These are phyloP conservation scores for Pezicula carpinea DNA, from an alignment of 2,329 filamentous ascomycete genomes.

Conservation along the genomic window DNA sequence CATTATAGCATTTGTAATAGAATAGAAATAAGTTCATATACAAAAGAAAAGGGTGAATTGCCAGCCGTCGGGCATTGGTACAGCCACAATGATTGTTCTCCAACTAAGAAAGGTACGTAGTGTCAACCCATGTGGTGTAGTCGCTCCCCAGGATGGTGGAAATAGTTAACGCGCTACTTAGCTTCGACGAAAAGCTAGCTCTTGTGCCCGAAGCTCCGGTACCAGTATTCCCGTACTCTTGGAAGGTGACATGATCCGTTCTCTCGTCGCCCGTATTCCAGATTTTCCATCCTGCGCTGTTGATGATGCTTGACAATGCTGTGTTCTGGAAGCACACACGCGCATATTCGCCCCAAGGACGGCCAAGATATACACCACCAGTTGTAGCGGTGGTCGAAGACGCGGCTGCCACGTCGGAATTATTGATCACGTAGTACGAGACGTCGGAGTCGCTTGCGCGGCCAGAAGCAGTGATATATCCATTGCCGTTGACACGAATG, in stretches of 20 bases:
- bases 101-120: too few relatives aligned
- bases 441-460: constrained; percentile 30
- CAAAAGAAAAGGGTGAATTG: too few relatives aligned
- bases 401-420: constrained; percentile 21
- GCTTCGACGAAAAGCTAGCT: constrained; percentile 31
- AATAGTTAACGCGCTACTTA: constrained; percentile 32
- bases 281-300: constrained; percentile 40
- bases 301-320: constrained; percentile 40
- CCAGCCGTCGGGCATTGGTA: too few relatives aligned
- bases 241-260: constrained; percentile 6
- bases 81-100: too few relatives aligned
- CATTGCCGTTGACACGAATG: constrained; percentile 32
- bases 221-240: constrained; percentile 7
- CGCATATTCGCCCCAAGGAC: constrained; percentile 43
- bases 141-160: constrained; percentile 31
- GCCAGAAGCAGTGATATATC: constrained; percentile 38
- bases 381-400: constrained; percentile 22
- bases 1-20: too few relatives aligned
- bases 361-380: constrained; percentile 40
- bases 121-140: constrained; percentile 35
- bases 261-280: constrained; percentile 31
- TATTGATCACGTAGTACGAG: constrained; percentile 31
- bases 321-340: constrained; percentile 44
- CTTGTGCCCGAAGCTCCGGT: constrained; percentile 23
- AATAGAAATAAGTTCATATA: too few relatives aligned